Percentiles rank a stretch among this genome's conserved stretches.
phyloP scores from a whole-genome alignment of 2,329 filamentous ascomycete genomes.

The Pseudogymnoascus sp. region DNA sequence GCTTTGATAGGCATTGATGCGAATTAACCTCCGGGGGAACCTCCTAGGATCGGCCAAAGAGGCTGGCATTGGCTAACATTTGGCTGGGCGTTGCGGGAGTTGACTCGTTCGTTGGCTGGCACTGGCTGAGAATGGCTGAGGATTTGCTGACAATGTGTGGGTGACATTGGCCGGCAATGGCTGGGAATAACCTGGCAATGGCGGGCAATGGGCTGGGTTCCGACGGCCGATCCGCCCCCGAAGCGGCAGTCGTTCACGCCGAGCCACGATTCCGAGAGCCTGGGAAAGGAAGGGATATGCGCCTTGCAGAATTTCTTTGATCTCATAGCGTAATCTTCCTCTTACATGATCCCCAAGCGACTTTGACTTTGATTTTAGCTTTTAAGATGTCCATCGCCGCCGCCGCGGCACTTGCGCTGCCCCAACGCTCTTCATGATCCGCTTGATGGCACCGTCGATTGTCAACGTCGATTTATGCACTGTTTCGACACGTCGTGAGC shows the following conservation, averaged over 20 bases:
- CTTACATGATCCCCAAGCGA: not conserved
- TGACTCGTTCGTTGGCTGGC: not conserved
- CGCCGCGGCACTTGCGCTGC: not conserved
- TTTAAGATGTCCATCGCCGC: constrained; percentile 6
- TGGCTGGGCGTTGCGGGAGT: not conserved
- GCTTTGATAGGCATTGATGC: not conserved
- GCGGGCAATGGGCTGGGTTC: not conserved
- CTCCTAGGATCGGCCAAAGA: not conserved
- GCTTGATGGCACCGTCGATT: constrained; percentile 6
- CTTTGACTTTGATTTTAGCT: not conserved
- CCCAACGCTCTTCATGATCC: not conserved
- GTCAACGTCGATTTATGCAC: constrained; percentile 1
- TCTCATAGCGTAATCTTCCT: not conserved
- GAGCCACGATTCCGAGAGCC: constrained; percentile 1
- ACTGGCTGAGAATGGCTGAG: not conserved
- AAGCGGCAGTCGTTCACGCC: not conserved
- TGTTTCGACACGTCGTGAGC: not conserved
- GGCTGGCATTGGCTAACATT: not conserved
- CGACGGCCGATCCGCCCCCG: not conserved
- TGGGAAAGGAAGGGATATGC: constrained; percentile 3
- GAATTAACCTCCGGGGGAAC: not conserved
- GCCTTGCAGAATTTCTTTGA: not conserved
- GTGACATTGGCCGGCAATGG: not conserved
- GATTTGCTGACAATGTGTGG: not conserved
- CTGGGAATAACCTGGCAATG: not conserved